These are phyloP conservation scores for Nemania sp. DNA, from an alignment of 2,329 filamentous ascomycete genomes.

Conservation along the genomic window DNA sequence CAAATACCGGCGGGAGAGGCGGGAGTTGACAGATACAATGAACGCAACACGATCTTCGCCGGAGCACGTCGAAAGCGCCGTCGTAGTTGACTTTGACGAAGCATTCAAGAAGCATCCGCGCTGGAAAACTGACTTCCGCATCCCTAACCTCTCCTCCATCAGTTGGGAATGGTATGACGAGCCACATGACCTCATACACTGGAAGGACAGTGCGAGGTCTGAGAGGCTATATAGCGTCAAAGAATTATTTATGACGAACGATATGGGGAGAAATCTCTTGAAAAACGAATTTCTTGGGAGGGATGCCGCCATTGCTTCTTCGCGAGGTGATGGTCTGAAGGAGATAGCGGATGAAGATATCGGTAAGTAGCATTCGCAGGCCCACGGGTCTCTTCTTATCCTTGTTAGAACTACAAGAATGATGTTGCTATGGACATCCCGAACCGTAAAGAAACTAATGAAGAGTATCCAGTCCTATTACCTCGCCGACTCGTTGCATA, in stretches of 20 bases:
- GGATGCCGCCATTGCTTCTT: neutral
- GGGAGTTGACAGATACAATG: neutral
- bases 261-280: neutral
- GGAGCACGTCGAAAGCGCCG: constrained; percentile 57
- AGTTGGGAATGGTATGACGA: neutral
- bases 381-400: too few relatives aligned
- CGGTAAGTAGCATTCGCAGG: neutral
- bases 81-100: constrained; percentile 58
- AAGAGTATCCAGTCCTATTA: constrained; percentile 52
- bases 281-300: neutral
- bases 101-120: constrained; percentile 55
- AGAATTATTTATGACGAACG: neutral
- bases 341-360: constrained; percentile 1
- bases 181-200: neutral
- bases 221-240: neutral
- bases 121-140: constrained; percentile 52
- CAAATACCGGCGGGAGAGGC: neutral
- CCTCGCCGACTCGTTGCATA: constrained; percentile 59
- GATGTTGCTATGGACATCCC: too few relatives aligned
- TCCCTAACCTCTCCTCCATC: too few relatives aligned
- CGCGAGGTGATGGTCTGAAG: neutral
- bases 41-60: constrained; percentile 26
- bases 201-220: neutral
- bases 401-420: too few relatives aligned
- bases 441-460: too few relatives aligned